Base-by-base conservation (phyloP, 352 stramenopile species). In the Phytophthora sansomeana region DNA sequence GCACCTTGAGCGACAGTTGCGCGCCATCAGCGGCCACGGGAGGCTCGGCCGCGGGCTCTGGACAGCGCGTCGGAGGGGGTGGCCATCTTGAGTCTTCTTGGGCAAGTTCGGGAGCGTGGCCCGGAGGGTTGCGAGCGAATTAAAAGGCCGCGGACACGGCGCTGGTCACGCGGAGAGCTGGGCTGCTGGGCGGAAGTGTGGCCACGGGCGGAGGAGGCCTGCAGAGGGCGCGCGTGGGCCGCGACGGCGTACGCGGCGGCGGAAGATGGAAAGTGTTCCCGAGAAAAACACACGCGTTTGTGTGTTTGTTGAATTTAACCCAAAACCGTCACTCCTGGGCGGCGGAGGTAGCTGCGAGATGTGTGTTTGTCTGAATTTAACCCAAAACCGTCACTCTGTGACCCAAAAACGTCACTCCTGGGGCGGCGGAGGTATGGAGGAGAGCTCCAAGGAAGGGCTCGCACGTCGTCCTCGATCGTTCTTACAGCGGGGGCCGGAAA, bases 1-100 rank as follows among this genome's bases (percentile, higher is more conserved):
- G 87, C 58, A 96, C 80, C 52, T 94, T 94, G 5, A 96, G 80
- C 42, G 78, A 83, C 21, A 93, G 69, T 46, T 75, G 74, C 14
- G 63, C 67, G 6, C 59, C 39, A 13, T 76, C 76, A 8, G 49
- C 32, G 4, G 24, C 32, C 29, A 63, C 11, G 10, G 52, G 38
- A 2, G 59, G 55, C 39, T 72, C 73, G 17, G 62, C 69, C 29
- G 43, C 44, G 38, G 72, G 63, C 42, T 78, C 71, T 6, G 51
- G n/a, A n/a, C 1, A 47, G 50, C 16, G 24, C 30, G 21, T 53
- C 38, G 19, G 29, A 16, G 2, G 46, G 28, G 24, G 21, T 41
- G 4, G 42, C 29, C 67, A 72, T 69, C 2, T 6, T 50, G 6
- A n/a, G 48, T 39, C 50, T 29, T 42, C 54, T 39, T 56, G 11